Evolutionary conservation across 441 rosid species (phyloP).

Genomic region (Codiaeum variegatum): DNA sequence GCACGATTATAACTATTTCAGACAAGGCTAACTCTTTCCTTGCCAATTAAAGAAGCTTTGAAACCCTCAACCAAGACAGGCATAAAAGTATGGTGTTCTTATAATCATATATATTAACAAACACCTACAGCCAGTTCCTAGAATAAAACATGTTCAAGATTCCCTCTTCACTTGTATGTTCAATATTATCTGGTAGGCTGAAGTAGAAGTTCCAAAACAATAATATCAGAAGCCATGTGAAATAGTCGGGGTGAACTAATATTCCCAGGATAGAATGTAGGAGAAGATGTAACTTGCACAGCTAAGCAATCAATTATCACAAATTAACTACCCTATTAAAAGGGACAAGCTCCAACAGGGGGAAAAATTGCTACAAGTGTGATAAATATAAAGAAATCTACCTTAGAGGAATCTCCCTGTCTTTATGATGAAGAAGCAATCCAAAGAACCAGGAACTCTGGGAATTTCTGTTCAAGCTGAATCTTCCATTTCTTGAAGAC

Average conservation of each 20-base stretch:
- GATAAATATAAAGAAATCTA: conserved; percentile 27
- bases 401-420: conserved; percentile 38
- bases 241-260: conserved; percentile 18
- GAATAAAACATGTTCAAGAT: conserved; percentile 15
- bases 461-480: conserved; percentile 21
- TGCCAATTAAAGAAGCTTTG: not conserved
- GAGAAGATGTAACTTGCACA: conserved; percentile 18
- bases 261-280: conserved; percentile 23
- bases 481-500: conserved; percentile 32
- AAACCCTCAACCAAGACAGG: conserved; percentile 1
- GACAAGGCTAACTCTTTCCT: not conserved
- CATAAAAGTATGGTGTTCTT: not conserved
- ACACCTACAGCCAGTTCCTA: conserved; percentile 7
- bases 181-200: conserved; percentile 25
- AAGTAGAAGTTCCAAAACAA: conserved; percentile 24
- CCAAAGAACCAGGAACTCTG: conserved; percentile 26
- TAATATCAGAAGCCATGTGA: conserved; percentile 17
- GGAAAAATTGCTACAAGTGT: not conserved
- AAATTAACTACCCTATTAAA: conserved; percentile 12
- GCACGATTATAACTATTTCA: not conserved
- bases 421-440: conserved; percentile 34
- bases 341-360: not conserved
- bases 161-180: conserved; percentile 20
- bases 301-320: conserved; percentile 15
- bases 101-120: not conserved